Percentiles rank a stretch among this genome's conserved stretches.
phyloP scores from a whole-genome alignment of 179 eudicot species.

The Corrigiola litoralis region DNA sequence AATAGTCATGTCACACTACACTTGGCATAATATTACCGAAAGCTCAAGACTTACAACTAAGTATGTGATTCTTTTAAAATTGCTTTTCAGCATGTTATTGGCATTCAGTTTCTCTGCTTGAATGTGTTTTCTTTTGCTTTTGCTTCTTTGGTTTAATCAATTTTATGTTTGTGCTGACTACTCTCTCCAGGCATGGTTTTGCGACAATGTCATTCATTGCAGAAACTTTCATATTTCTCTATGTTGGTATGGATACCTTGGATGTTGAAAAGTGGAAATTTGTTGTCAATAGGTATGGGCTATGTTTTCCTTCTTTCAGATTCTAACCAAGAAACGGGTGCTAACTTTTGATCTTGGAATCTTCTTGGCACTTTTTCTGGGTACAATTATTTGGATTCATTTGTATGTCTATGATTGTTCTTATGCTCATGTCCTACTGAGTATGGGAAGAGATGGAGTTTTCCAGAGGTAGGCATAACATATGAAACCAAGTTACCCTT shows the following conservation, averaged over 20 bases:
- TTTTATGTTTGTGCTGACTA: not conserved
- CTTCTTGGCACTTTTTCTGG: no score
- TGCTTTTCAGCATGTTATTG: not conserved
- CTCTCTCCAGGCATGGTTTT: slow-evolving; percentile 51
- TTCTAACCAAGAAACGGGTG: not conserved
- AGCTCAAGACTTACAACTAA: slow-evolving; percentile 23
- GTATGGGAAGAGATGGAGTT: no score
- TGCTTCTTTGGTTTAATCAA: not conserved
- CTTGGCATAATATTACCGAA: slow-evolving; percentile 27
- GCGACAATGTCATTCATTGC: slow-evolving; percentile 65
- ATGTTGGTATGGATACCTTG: slow-evolving; percentile 76
- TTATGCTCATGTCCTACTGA: no score
- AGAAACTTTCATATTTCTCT: slow-evolving; percentile 58
- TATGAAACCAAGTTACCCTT: no score
- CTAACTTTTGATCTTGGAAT: not conserved
- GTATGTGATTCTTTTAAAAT: slow-evolving; percentile 7
- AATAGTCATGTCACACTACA: slow-evolving; percentile 28
- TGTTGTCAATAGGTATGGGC: slow-evolving; percentile 16
- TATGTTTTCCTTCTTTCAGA: not conserved
- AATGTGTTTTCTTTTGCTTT: not conserved
- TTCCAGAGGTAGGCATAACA: no score
- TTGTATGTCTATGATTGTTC: no score
- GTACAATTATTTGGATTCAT: no score
- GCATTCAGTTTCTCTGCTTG: no score
- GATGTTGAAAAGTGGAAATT: slow-evolving; percentile 59